These are phyloP conservation scores for Penicillium maclennaniae DNA, from an alignment of 495 filamentous ascomycete genomes.

Conservation along the genomic window DNA sequence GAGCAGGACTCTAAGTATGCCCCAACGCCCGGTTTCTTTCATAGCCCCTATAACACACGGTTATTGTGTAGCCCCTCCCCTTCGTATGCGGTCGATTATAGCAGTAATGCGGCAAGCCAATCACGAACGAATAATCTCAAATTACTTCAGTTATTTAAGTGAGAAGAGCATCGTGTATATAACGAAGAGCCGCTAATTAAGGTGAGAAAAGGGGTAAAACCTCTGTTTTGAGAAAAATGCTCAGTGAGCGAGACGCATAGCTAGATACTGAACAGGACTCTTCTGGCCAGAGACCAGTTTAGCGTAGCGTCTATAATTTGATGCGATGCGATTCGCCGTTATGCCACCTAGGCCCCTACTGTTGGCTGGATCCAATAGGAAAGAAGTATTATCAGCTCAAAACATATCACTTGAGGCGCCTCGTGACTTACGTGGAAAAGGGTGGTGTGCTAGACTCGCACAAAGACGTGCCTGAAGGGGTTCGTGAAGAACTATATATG, in stretches of 20 bases:
- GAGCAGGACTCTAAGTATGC: conserved; percentile 5
- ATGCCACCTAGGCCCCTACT: conserved; percentile 21
- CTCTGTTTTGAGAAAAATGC: neutral
- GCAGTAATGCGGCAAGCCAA: too few relatives aligned
- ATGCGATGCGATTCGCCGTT: conserved; percentile 21
- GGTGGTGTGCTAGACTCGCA: conserved; percentile 15
- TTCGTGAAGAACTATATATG: too few relatives aligned
- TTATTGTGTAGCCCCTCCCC: conserved; percentile 8
- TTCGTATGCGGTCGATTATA: too few relatives aligned
- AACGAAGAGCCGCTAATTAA: too few relatives aligned
- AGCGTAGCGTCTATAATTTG: conserved; percentile 27
- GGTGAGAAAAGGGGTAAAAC: too few relatives aligned
- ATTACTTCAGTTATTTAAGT: too few relatives aligned
- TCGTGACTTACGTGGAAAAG: conserved; percentile 21
- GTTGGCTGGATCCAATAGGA: conserved; percentile 24
- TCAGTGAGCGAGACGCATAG: conserved; percentile 20
- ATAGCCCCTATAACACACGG: too few relatives aligned
- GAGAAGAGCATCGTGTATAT: too few relatives aligned
- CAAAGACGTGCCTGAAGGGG: too few relatives aligned
- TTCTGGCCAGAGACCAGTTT: conserved; percentile 22
- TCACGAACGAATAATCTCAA: too few relatives aligned
- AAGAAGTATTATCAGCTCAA: conserved; percentile 29
- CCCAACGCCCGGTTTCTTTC: too few relatives aligned
- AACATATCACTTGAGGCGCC: conserved; percentile 16
- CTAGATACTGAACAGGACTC: conserved; percentile 23